phyloP scores from a whole-genome alignment of 805 yeast genomes.

The Zygoascus ofunaensis region DNA sequence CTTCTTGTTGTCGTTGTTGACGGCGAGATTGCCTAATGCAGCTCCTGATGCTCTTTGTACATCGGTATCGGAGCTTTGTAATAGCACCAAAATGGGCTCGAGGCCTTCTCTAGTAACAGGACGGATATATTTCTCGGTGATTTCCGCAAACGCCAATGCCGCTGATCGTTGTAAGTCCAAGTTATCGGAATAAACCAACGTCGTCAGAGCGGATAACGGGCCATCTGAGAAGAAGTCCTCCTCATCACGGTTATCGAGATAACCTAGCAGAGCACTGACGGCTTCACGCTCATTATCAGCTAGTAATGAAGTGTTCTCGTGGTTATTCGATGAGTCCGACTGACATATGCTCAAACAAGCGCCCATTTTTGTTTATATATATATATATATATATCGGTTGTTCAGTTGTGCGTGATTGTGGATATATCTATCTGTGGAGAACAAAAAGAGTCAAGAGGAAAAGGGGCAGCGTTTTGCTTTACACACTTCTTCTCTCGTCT shows the following conservation, averaged over 20 bases:
- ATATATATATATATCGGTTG: not conserved
- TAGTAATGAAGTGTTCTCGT: slow-evolving; percentile 54
- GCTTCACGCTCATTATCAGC: slow-evolving; percentile 98
- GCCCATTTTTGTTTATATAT: too few species aligned
- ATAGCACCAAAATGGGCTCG: slow-evolving; percentile 82
- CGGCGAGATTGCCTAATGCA: slow-evolving; percentile 96
- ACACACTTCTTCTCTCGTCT: too few species aligned
- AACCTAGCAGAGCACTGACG: slow-evolving; percentile 79
- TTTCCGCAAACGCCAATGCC: slow-evolving; percentile 96
- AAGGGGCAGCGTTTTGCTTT: too few species aligned
- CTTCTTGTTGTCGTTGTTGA: slow-evolving; percentile 86
- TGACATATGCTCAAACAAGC: not conserved
- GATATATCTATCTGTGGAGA: too few species aligned
- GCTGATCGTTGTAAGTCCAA: slow-evolving; percentile 93
- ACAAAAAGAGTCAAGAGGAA: too few species aligned
- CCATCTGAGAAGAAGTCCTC: slow-evolving; percentile 86
- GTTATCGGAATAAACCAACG: slow-evolving; percentile 90
- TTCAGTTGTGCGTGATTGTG: too few species aligned
- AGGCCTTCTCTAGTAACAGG: slow-evolving; percentile 84
- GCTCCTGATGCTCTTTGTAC: slow-evolving; percentile 99
- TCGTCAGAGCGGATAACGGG: slow-evolving; percentile 74
- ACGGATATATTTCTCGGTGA: slow-evolving; percentile 86
- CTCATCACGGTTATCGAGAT: slow-evolving; percentile 62
- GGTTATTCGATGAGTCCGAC: not conserved
- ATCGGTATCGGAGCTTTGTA: slow-evolving; percentile 84